These are phyloP conservation scores for Rhinocladiella mackenziei DNA, from an alignment of 2,329 filamentous ascomycete genomes.

Conservation along the genomic window DNA sequence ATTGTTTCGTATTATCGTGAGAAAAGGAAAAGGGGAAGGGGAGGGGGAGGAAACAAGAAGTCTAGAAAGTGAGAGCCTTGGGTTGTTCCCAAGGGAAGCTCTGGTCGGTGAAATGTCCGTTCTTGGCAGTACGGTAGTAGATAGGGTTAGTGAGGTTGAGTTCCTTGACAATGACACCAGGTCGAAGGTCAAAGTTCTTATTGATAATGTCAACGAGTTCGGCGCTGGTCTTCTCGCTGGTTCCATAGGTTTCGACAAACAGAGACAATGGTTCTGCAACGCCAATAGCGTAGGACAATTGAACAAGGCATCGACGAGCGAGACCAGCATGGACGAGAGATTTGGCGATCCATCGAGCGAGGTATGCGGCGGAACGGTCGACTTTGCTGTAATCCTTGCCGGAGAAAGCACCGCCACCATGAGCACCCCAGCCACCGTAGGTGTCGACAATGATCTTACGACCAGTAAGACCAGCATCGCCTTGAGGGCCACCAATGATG, in stretches of 20 bases:
- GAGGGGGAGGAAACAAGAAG: conserved; percentile 16
- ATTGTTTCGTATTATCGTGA: conserved; percentile 3
- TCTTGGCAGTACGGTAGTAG: conserved; percentile 98
- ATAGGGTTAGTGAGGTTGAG: conserved; percentile 92
- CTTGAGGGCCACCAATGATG: conserved; percentile 98
- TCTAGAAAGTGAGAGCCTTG: conserved; percentile 87
- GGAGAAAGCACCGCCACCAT: conserved; percentile 99
- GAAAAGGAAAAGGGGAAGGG: not conserved
- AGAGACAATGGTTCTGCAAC: conserved; percentile 96
- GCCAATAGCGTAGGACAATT: conserved; percentile 99
- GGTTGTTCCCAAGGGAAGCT: conserved; percentile 97
- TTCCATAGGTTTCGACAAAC: conserved; percentile 97
- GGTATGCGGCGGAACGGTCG: conserved; percentile 95
- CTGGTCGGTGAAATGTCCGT: conserved; percentile 99
- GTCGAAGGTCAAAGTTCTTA: conserved; percentile 95
- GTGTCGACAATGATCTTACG: conserved; percentile 99
- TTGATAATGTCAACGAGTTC: conserved; percentile 94
- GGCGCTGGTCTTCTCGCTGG: conserved; percentile 79
- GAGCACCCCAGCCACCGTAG: conserved; percentile 99
- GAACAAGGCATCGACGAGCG: conserved; percentile 86
- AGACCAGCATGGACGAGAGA: conserved; percentile 86
- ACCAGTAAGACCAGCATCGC: conserved; percentile 96
- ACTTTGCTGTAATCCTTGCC: conserved; percentile 99
- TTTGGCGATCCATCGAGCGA: conserved; percentile 98
- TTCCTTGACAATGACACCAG: conserved; percentile 97